Base-by-base conservation (phyloP, 768 basidiomycete species). In the Fomitopsis serialis region DNA sequence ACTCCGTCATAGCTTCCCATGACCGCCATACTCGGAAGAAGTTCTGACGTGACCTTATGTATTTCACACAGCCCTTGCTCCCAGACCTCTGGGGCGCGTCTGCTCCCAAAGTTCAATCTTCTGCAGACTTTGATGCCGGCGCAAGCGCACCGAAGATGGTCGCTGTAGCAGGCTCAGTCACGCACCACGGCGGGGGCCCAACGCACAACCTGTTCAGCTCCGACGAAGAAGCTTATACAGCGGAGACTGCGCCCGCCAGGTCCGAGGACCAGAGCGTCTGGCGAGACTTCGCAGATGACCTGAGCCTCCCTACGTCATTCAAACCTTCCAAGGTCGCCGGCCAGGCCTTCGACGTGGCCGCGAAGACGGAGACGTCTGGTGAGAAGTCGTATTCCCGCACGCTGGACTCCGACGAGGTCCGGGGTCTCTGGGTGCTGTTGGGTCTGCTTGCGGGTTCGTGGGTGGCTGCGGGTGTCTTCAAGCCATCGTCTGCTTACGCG, bases 1-100 rank as follows among this genome's bases (percentile, higher is more conserved):
- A 27, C 34, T 17, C 24, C 3, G 49, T 32, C 42, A 35, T 17
- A 29, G 34, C 45, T 57, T 27, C 34, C 29, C 50, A 15, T 50
- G 32, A 6, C n/a, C 48, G 34, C 34, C 29, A 32, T 11, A 19
- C 24, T 27, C 23, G 22, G 36, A 8, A 23, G 42, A 45, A 53
- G 45, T 21, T 36, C 43, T 59, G 42, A 58, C 48, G 43, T n/a
- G n/a, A 44, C 42, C 37, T 52, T 19, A 52, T 36, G 23, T 56
- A n/a, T n/a, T n/a, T n/a, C n/a, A 1, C 10, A 11, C 60, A 87
- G 84, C 85, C 85, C 10, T 78, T 77, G 63, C 63, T 76, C 1
- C 78, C 77, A 32, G 83, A 86, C 70, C 76, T 81, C 59, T 84
- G 79, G 77, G 70, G 76, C 37, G 78, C 82, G 0, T 73, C 74